phyloP scores from a whole-genome alignment of 495 filamentous ascomycete genomes.

The Neurospora africana region DNA sequence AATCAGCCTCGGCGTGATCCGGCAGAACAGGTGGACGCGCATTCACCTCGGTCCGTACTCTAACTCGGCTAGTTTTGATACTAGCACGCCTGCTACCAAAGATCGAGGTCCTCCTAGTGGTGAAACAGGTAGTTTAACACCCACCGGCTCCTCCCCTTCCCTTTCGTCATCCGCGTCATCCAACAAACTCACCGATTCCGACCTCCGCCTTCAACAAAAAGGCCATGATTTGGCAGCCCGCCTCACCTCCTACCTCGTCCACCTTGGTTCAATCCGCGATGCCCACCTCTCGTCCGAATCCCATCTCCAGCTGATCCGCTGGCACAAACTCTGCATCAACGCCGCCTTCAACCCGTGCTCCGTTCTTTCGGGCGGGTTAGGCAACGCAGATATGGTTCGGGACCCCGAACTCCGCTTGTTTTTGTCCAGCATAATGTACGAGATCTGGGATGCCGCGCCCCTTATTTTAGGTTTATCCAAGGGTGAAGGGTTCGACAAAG shows the following conservation, averaged over 20 bases:
- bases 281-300: constrained; percentile 37
- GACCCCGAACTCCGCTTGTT: constrained; percentile 40
- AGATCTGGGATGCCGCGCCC: constrained; percentile 45
- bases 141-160: background rate
- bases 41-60: constrained; percentile 48
- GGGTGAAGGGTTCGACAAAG: background rate
- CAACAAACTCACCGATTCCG: constrained; percentile 11
- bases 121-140: constrained; percentile 8
- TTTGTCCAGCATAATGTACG: constrained; percentile 42
- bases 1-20: constrained; percentile 35
- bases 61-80: constrained; percentile 14
- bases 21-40: constrained; percentile 52
- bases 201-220: constrained; percentile 19
- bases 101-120: background rate
- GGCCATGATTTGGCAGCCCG: constrained; percentile 16
- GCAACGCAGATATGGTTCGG: constrained; percentile 43
- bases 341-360: constrained; percentile 53
- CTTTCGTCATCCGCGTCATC: constrained; percentile 8
- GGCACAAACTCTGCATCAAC: constrained; percentile 59
- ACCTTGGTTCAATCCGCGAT: constrained; percentile 42
- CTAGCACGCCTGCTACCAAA: background rate
- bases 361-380: constrained; percentile 43
- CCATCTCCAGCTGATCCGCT: constrained; percentile 46
- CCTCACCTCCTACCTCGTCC: constrained; percentile 28
- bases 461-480: constrained; percentile 31